Evolutionary conservation across 306 rosid species (phyloP).

Genomic region (Quercus variabilis): DNA sequence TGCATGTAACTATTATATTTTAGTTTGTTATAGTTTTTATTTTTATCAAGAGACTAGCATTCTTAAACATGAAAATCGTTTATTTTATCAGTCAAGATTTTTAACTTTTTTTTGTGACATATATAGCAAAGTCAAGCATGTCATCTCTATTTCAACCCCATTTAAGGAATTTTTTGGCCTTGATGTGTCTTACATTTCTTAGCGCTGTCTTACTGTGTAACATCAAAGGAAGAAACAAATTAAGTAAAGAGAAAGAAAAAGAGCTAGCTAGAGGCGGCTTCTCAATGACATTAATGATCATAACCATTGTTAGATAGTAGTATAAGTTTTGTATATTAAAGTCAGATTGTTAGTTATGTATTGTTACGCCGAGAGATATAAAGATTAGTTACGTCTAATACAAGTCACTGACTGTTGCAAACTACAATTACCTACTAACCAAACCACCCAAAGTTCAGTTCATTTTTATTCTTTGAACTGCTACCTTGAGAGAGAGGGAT

Average conservation of each 20-base stretch:
- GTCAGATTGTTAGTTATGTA: constrained; percentile 33
- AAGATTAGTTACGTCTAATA: constrained; percentile 36
- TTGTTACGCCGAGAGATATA: constrained; percentile 26
- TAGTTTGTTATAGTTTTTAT: no score
- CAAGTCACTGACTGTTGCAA: constrained; percentile 32
- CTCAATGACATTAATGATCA: constrained; percentile 7
- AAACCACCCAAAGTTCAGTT: constrained; percentile 25
- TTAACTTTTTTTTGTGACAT: background rate
- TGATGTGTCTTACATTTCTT: constrained; percentile 14
- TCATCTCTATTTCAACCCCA: constrained; percentile 27
- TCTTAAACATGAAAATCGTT: no score
- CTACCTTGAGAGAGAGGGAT: constrained; percentile 25
- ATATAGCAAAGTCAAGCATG: constrained; percentile 34
- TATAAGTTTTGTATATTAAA: no score
- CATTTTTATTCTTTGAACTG: constrained; percentile 15
- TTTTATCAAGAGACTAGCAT: no score
- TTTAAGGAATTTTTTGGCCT: background rate
- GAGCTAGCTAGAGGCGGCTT: background rate
- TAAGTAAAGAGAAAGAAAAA: background rate
- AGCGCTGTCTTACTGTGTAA: constrained; percentile 15
- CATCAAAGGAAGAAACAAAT: constrained; percentile 20
- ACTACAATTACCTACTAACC: constrained; percentile 31
- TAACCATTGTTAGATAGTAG: background rate
- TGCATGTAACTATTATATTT: no score
- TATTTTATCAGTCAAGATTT: background rate